Base-by-base conservation (phyloP, 2,329 filamentous ascomycete species). In the Fusarium mexicanum region DNA sequence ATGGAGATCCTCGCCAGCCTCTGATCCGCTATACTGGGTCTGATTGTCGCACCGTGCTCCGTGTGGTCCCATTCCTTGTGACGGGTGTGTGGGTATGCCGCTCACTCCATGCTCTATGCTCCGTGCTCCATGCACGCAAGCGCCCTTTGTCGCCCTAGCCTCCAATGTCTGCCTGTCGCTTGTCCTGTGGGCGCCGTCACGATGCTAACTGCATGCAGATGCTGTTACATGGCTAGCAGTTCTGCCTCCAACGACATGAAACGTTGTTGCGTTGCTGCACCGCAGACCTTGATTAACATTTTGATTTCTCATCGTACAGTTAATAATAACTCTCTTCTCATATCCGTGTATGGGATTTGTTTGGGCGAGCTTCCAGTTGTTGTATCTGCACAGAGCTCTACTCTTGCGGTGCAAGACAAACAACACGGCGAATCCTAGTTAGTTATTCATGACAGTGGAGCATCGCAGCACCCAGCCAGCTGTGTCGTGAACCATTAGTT, bases 31-130 rank as follows among this genome's bases (percentile, higher is more conserved):
- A 77, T 66, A 73, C 62, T 67, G 76, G 76, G 76, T 77, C 76
- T 77, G 65, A 60, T 41, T 76, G 76, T 78, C 71, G 73, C 76
- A 78, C 74, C 72, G 74, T 78, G 76, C 68, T 73, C 55, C 62
- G 61, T 54, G 65, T 44, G 63, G 63, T 38, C 57, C 51, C 64
- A 48, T 68, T 69, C 63, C 62, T 46, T 76, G 68, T 74, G 71
- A 71, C 66, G 63, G 67, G 75, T 57, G 67, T 69, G 38, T 64
- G 61, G 67, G 61, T 54, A 61, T 67, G 64, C 61, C 54, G 24
- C 53, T 59, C 50, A 44, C 40, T 58, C 40, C 38, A 51, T 53
- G 37, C 40, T 58, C 54, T 29, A 51, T 51, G 40, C 37, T 54
- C 51, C 24, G 20, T 48, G 46, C 40, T 47, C 40, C 22, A 46